Conservation (phyloP, 2,329 filamentous ascomycete genomes). For the Penicillium sp. region DNA sequence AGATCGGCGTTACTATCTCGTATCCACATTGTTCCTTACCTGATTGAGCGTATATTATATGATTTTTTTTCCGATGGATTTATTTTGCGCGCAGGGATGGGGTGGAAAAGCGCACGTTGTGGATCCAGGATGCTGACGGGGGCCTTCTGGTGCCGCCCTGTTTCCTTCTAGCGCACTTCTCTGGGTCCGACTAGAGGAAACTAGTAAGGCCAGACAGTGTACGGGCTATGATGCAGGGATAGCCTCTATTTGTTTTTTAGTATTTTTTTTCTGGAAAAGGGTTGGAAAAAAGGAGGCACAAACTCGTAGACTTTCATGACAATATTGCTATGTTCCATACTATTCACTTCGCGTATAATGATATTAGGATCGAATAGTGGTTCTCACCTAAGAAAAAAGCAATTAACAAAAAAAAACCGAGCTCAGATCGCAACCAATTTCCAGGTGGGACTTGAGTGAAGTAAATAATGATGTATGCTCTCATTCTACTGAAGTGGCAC, state of each 20-base stretch:
- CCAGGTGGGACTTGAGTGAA: constrained; percentile 1
- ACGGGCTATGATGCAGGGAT: constrained; percentile 5
- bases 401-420: neutral
- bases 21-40: constrained; percentile 25
- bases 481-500: constrained; percentile 18
- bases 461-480: constrained; percentile 16
- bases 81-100: constrained; percentile 23
- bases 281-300: neutral
- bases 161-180: constrained; percentile 32
- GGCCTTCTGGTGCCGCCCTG: constrained; percentile 35
- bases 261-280: neutral
- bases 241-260: neutral
- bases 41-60: neutral
- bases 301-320: too few species aligned
- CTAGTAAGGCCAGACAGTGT: constrained; percentile 6
- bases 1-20: constrained; percentile 30
- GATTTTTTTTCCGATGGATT: constrained; percentile 6
- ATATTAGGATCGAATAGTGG: neutral
- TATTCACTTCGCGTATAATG: neutral
- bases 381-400: neutral
- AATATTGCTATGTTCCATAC: too few species aligned
- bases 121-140: constrained; percentile 33
- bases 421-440: neutral
- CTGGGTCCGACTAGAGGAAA: constrained; percentile 22
- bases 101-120: constrained; percentile 34